Conservation (phyloP, 352 stramenopile species). For the Globisporangium uncinulatum region DNA sequence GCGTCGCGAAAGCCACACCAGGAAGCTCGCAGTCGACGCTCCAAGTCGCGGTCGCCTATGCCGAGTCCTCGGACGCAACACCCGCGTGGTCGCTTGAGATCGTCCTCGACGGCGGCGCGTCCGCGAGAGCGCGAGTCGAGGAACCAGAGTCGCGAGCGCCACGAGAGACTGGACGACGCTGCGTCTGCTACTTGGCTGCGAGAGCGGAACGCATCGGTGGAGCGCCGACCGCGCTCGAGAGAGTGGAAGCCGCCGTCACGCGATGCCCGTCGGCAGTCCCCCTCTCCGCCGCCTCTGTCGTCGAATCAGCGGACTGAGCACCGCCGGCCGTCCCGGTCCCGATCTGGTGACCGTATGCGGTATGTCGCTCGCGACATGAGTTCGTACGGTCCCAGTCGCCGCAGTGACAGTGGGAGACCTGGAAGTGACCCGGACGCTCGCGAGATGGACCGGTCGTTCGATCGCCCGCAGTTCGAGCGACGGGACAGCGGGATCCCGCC, state of each 20-base stretch:
- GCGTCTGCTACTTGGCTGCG: not conserved
- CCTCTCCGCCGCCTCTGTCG: not conserved
- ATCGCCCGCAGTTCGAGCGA: slow-evolving; percentile 9
- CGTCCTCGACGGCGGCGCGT: not conserved
- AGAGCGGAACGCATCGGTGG: not conserved
- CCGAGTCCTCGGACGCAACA: slow-evolving; percentile 14
- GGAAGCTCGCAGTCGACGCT: slow-evolving; percentile 15
- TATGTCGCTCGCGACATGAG: slow-evolving; percentile 5
- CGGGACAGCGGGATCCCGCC: slow-evolving; percentile 2
- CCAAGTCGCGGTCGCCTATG: slow-evolving; percentile 29
- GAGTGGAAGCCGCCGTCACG: not conserved
- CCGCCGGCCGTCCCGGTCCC: slow-evolving; percentile 7
- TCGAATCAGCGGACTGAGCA: slow-evolving; percentile 1
- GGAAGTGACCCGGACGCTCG: not conserved
- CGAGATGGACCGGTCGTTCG: slow-evolving; percentile 4
- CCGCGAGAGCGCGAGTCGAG: no score
- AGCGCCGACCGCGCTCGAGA: slow-evolving; percentile 1
- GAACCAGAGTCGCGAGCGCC: not conserved
- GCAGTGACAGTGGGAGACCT: not conserved
- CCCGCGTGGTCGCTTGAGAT: slow-evolving; percentile 3
- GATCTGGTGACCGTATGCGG: slow-evolving; percentile 9
- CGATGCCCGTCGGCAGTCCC: not conserved
- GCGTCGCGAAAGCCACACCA: slow-evolving; percentile 7
- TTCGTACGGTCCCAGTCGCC: slow-evolving; percentile 5
- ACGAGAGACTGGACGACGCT: not conserved